phyloP scores from a whole-genome alignment of 768 basidiomycete species.

The Lentinula guzmanii region DNA sequence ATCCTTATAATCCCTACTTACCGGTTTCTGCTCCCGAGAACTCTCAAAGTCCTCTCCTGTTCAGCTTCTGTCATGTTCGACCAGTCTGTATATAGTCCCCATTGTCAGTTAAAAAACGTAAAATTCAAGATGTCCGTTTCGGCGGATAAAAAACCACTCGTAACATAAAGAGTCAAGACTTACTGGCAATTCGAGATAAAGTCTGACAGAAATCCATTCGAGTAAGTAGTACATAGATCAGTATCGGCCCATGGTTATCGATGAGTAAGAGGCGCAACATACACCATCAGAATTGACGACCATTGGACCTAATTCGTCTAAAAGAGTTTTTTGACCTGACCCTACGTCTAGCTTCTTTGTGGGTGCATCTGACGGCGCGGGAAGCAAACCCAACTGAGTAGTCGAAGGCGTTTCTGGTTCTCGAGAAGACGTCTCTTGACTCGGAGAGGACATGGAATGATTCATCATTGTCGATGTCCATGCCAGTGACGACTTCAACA shows the following conservation, averaged over 20 bases:
- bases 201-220: neutral
- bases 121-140: neutral
- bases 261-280: conserved; percentile 21
- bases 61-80: conserved; percentile 35
- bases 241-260: neutral
- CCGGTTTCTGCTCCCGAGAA: conserved; percentile 34
- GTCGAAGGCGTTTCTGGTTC: neutral
- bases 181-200: conserved; percentile 4
- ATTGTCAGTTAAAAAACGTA: conserved; percentile 15
- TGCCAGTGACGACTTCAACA: too few relatives aligned
- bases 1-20: neutral
- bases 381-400: neutral
- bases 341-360: conserved; percentile 11
- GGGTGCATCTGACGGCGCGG: conserved; percentile 3
- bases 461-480: too few relatives aligned
- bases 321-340: conserved; percentile 29
- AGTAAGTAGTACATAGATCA: neutral
- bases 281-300: conserved; percentile 67
- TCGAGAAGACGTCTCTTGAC: neutral
- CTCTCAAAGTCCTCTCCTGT: conserved; percentile 34
- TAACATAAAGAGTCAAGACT: neutral
- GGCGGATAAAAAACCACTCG: neutral
- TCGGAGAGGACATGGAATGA: neutral
- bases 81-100: conserved; percentile 40
- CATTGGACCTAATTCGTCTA: conserved; percentile 60